Percentiles rank a stretch among this genome's conserved stretches.
These are phyloP conservation scores for Plectosphaerella cucumerina DNA, from an alignment of 2,329 filamentous ascomycete genomes.

Conservation along the genomic window DNA sequence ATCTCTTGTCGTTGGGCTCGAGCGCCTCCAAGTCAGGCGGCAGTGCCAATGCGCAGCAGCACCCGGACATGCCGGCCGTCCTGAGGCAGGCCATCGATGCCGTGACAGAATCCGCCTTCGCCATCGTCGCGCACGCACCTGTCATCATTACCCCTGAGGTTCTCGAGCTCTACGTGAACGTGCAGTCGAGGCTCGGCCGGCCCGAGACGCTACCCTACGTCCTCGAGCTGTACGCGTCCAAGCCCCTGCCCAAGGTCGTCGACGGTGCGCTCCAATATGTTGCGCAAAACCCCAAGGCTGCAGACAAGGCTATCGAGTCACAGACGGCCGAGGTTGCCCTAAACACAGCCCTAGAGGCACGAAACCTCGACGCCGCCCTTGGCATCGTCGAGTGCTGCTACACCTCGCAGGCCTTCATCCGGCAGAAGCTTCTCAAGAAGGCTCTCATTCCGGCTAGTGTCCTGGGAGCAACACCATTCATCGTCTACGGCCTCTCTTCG, in stretches of 20 bases:
- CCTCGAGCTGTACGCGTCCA: conserved; percentile 78
- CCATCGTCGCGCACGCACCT: conserved; percentile 67
- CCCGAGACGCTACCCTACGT: conserved; percentile 75
- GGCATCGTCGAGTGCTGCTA: conserved; percentile 70
- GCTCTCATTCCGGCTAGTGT: conserved; percentile 56
- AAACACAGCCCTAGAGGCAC: conserved; percentile 72
- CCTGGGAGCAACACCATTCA: conserved; percentile 56
- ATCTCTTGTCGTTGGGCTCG: conserved; percentile 27
- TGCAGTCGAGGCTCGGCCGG: conserved; percentile 68
- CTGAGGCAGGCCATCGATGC: conserved; percentile 42
- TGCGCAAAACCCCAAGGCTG: conserved; percentile 61
- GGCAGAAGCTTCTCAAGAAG: conserved; percentile 63
- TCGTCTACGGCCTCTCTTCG: conserved; percentile 65
- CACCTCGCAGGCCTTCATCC: conserved; percentile 60
- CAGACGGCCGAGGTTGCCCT: conserved; percentile 70
- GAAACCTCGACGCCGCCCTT: conserved; percentile 73
- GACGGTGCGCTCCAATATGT: conserved; percentile 56
- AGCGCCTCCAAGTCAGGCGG: conserved; percentile 11
- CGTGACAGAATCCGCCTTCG: conserved; percentile 60
- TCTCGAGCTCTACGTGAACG: conserved; percentile 69
- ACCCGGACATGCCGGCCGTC: conserved; percentile 14
- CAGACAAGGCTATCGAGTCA: conserved; percentile 68
- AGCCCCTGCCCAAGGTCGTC: conserved; percentile 64
- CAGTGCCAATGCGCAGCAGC: conserved; percentile 5
- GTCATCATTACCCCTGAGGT: conserved; percentile 75